A percentile compares a stretch with the other conserved stretches of the same genome.
These are phyloP conservation scores for Luffa aegyptiaca DNA, from an alignment of 306 rosid species.

Conservation along the genomic window DNA sequence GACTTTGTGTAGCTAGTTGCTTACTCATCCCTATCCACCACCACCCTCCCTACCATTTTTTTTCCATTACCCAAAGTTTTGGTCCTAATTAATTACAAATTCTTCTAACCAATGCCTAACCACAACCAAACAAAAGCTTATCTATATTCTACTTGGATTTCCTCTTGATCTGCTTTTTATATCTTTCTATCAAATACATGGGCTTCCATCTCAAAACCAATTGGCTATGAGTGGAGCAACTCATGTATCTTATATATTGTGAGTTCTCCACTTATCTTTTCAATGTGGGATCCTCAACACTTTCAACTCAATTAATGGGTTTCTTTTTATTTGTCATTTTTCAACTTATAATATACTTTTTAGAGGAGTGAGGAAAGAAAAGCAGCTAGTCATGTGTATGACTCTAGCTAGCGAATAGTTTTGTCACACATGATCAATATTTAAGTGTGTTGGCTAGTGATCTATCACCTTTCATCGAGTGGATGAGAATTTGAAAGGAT, in stretches of 20 bases:
- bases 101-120: neutral
- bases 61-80: neutral
- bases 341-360: neutral
- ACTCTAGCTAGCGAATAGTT: neutral
- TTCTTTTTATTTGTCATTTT: slow-evolving; percentile 3
- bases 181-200: too few species aligned
- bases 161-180: neutral
- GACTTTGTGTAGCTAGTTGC: slow-evolving; percentile 1
- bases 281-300: too few species aligned
- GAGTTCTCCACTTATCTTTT: too few species aligned
- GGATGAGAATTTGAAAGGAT: neutral
- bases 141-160: neutral
- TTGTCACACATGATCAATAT: neutral
- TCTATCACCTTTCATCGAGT: neutral
- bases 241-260: too few species aligned
- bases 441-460: neutral
- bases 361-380: neutral
- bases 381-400: neutral
- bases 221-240: too few species aligned
- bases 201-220: too few species aligned
- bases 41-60: neutral
- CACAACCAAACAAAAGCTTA: slow-evolving; percentile 4
- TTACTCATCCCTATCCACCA: slow-evolving; percentile 2
- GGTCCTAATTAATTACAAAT: neutral
- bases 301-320: slow-evolving; percentile 1